Percentiles rank a stretch among this genome's conserved stretches.
phyloP scores from a whole-genome alignment of 176 grass and related monocot genomes.

The Pontederia paniculata region DNA sequence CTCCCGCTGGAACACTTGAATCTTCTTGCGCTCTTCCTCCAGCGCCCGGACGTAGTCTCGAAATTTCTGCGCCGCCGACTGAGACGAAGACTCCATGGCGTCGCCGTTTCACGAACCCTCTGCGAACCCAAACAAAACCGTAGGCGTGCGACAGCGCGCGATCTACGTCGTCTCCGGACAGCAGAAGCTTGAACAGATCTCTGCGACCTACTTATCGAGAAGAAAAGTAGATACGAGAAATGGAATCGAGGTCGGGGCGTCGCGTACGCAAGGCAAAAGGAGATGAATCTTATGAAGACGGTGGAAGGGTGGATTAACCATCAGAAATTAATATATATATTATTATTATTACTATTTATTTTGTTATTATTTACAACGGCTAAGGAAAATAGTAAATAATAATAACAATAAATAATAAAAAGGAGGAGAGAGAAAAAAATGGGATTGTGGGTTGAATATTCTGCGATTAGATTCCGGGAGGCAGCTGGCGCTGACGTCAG shows the following conservation, averaged over 20 bases:
- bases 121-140: not conserved
- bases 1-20: slow-evolving; percentile 78
- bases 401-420: not conserved
- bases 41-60: slow-evolving; percentile 55
- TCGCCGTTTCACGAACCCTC: not conserved
- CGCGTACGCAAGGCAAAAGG: not conserved
- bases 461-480: not conserved
- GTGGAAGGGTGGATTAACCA: not conserved
- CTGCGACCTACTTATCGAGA: not conserved
- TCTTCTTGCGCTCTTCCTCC: slow-evolving; percentile 78
- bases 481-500: slow-evolving; percentile 1
- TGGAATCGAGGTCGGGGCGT: slow-evolving; percentile 1
- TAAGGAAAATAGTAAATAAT: not conserved
- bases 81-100: slow-evolving; percentile 4
- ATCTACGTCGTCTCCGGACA: not conserved
- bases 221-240: too few relatives aligned
- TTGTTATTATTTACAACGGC: too few relatives aligned
- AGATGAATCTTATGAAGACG: not conserved
- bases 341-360: not conserved
- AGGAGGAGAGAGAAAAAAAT: not conserved
- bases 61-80: not conserved
- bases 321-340: not conserved
- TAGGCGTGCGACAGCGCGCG: too few relatives aligned
- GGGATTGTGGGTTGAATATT: not conserved
- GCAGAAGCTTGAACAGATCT: not conserved